These are phyloP conservation scores for Fusarium lateritium DNA, from an alignment of 2,329 filamentous ascomycete genomes.

Conservation along the genomic window DNA sequence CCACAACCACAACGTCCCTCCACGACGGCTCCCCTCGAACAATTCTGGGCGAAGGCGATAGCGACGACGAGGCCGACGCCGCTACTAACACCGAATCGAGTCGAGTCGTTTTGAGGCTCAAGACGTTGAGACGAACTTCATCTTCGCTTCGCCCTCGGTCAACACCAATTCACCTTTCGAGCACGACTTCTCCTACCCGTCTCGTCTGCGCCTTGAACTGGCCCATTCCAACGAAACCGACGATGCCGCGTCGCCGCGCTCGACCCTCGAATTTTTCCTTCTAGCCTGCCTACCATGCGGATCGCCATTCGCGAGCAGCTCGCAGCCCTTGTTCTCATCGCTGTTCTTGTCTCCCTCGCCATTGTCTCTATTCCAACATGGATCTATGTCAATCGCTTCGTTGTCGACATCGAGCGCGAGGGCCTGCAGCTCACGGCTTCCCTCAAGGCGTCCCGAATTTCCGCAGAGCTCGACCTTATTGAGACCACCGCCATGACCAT, in stretches of 20 bases:
- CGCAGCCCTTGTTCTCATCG: conserved; percentile 81
- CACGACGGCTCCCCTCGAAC: conserved; percentile 17
- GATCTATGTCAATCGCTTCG: conserved; percentile 70
- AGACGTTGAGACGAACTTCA: conserved; percentile 13
- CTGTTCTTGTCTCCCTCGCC: conserved; percentile 80
- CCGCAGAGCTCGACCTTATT: conserved; percentile 83
- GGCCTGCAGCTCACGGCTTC: conserved; percentile 84
- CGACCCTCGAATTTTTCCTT: conserved; percentile 35
- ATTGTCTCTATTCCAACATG: conserved; percentile 85
- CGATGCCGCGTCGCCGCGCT: conserved; percentile 49
- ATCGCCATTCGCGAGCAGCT: conserved; percentile 92
- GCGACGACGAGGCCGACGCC: conserved; percentile 10
- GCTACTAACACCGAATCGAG: conserved; percentile 3
- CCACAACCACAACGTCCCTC: conserved; percentile 37
- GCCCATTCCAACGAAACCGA: conserved; percentile 35
- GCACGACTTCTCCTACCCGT: conserved; percentile 11
- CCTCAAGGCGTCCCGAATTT: conserved; percentile 86
- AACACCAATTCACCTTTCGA: conserved; percentile 9
- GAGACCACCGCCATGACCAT: conserved; percentile 82
- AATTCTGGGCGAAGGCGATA: conserved; percentile 21
- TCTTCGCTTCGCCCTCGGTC: background rate
- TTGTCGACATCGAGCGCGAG: conserved; percentile 66
- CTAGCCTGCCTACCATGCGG: conserved; percentile 71
- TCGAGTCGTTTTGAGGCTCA: conserved; percentile 13
- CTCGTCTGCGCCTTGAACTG: conserved; percentile 24